A percentile compares a stretch with the other conserved stretches of the same genome.
Evolutionary conservation across 1,139 yeast genomes (phyloP).

Genomic region (Blastobotrys serpentis): DNA sequence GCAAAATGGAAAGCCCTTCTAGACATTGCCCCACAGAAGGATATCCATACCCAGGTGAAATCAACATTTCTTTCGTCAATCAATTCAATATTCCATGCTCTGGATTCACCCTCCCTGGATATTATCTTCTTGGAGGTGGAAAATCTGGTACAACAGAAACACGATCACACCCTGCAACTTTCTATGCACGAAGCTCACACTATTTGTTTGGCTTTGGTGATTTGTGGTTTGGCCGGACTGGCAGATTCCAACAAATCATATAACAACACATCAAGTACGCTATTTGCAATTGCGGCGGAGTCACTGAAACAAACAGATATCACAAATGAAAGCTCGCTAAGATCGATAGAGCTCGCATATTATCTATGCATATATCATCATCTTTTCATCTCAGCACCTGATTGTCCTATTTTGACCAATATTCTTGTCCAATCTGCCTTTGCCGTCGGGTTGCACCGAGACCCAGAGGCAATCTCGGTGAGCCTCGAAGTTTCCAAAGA

Average conservation of each 20-base stretch:
- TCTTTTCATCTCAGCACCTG: not conserved
- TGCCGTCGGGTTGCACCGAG: slow-evolving; percentile 27
- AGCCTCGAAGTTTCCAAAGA: slow-evolving; percentile 5
- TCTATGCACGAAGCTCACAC: slow-evolving; percentile 21
- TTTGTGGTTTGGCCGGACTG: slow-evolving; percentile 22
- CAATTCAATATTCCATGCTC: slow-evolving; percentile 22
- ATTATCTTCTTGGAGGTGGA: slow-evolving; percentile 11
- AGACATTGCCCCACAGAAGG: slow-evolving; percentile 23
- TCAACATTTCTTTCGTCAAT: slow-evolving; percentile 20
- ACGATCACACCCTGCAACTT: slow-evolving; percentile 3
- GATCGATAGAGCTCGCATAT: slow-evolving; percentile 22
- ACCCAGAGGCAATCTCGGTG: slow-evolving; percentile 17
- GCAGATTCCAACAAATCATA: slow-evolving; percentile 11
- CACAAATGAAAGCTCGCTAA: slow-evolving; percentile 21
- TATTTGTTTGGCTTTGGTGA: slow-evolving; percentile 23
- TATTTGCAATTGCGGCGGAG: slow-evolving; percentile 18
- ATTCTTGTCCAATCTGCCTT: slow-evolving; percentile 22
- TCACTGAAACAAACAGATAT: slow-evolving; percentile 12
- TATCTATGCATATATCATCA: slow-evolving; percentile 19
- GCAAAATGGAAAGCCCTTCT: slow-evolving; percentile 22
- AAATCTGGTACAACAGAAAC: slow-evolving; percentile 6
- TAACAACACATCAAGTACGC: slow-evolving; percentile 5
- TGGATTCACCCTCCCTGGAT: slow-evolving; percentile 15
- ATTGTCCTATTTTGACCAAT: slow-evolving; percentile 14
- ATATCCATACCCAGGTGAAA: slow-evolving; percentile 19